Conservation (phyloP, 177 flowering plant genomes). For the Vitis hybrid region DNA sequence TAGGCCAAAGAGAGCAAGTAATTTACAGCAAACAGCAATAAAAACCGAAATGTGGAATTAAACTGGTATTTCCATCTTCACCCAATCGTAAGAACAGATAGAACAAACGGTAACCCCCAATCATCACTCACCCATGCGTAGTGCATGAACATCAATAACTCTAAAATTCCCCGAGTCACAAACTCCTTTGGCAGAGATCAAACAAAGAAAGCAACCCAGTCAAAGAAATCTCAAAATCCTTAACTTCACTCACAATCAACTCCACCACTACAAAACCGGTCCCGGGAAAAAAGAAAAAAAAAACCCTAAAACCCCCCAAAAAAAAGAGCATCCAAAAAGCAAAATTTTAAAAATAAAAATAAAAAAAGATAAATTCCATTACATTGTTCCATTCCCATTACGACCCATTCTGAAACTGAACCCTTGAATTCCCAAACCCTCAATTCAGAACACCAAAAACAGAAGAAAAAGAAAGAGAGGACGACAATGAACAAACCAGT, state of each 20-base stretch:
- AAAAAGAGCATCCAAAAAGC: conserved; percentile 1
- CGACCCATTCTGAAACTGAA: conserved; percentile 10
- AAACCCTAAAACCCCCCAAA: neutral
- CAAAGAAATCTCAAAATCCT: conserved; percentile 6
- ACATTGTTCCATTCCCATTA: neutral
- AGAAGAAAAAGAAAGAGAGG: neutral
- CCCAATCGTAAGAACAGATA: neutral
- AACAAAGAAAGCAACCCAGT: conserved; percentile 13
- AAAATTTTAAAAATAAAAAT: conserved; percentile 1
- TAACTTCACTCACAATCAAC: conserved; percentile 15
- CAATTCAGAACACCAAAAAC: neutral
- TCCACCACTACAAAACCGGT: conserved; percentile 4
- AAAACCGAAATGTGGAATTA: too few relatives aligned
- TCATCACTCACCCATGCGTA: neutral
- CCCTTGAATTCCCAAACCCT: conserved; percentile 17
- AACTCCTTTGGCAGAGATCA: neutral
- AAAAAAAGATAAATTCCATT: conserved; percentile 1
- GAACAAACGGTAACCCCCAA: neutral
- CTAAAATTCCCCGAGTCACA: neutral
- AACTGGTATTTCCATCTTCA: neutral
- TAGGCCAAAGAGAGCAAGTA: too few relatives aligned
- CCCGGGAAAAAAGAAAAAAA: neutral
- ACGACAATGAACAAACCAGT: neutral
- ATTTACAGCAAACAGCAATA: too few relatives aligned
- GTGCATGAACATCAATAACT: neutral